Conservation (phyloP, 169 alveolate species). For the Cryptosporidium canis region DNA sequence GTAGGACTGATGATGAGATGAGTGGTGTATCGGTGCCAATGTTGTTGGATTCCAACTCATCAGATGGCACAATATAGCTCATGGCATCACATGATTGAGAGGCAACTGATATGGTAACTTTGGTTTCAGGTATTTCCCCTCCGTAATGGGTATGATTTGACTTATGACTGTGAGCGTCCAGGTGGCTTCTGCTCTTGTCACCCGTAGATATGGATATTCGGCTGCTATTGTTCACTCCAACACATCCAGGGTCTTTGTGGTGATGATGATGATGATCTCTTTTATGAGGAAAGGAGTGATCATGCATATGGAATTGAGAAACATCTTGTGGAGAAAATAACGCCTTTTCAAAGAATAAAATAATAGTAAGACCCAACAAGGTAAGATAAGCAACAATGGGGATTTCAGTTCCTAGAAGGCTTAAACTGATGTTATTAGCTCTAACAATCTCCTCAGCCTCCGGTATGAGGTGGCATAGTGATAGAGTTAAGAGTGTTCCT, state of each 20-base stretch:
- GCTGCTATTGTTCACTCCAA: slow-evolving; percentile 2
- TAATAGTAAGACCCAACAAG: slow-evolving; percentile 45
- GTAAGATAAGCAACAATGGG: slow-evolving; percentile 69
- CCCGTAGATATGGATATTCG: neutral
- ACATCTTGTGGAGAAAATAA: slow-evolving; percentile 54
- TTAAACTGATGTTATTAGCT: neutral
- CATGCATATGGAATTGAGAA: slow-evolving; percentile 71
- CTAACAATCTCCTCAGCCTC: slow-evolving; percentile 53
- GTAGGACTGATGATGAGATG: neutral
- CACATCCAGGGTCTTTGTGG: slow-evolving; percentile 72
- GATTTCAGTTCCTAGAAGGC: slow-evolving; percentile 16
- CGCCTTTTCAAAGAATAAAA: slow-evolving; percentile 53
- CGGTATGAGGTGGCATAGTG: slow-evolving; percentile 62
- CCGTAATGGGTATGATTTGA: neutral
- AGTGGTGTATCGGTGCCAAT: neutral
- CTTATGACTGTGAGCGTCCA: neutral
- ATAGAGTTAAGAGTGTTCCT: slow-evolving; percentile 45
- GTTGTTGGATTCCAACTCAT: neutral
- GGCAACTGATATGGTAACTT: neutral
- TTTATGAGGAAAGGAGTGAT: slow-evolving; percentile 64
- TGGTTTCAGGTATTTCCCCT: neutral
- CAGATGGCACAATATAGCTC: neutral
- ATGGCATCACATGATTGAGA: slow-evolving; percentile 35
- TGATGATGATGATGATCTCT: slow-evolving; percentile 73
- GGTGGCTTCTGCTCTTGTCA: neutral